phyloP scores from a whole-genome alignment of 176 grass and related monocot species.

The Oryza glumipatula region DNA sequence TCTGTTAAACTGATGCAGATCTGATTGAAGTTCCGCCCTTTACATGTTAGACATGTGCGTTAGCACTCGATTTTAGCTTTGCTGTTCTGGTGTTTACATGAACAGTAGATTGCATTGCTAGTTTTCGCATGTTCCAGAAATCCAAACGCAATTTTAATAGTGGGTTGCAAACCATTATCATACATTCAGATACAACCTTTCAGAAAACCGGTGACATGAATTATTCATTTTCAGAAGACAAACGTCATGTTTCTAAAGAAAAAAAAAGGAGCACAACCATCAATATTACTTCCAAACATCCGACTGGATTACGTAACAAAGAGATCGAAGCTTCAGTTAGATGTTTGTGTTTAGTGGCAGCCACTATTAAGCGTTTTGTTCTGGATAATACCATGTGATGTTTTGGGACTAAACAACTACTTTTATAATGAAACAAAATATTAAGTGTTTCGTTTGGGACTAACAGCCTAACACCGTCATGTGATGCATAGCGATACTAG shows the following conservation, averaged over 20 bases:
- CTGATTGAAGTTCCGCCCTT: not conserved
- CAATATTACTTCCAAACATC: not conserved
- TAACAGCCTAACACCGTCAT: no score
- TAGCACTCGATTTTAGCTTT: not conserved
- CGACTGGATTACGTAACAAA: not conserved
- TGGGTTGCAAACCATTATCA: not conserved
- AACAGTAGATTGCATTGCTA: not conserved
- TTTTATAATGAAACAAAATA: no score
- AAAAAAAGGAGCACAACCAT: no score
- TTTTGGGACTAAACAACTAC: no score
- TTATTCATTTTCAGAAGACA: not conserved
- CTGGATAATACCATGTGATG: no score
- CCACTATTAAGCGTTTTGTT: no score
- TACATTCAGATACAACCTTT: not conserved
- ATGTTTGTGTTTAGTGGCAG: no score
- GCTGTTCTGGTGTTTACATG: not conserved
- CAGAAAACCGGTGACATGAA: not conserved
- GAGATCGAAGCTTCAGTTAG: no score
- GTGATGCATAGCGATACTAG: no score
- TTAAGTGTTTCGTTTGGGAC: no score
- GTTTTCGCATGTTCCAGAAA: not conserved
- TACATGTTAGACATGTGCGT: not conserved
- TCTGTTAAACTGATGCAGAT: slow-evolving; percentile 7
- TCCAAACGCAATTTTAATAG: not conserved
- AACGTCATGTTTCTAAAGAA: no score